Base-by-base conservation (phyloP, 345 rosid genomes). In the Viola odorata region DNA sequence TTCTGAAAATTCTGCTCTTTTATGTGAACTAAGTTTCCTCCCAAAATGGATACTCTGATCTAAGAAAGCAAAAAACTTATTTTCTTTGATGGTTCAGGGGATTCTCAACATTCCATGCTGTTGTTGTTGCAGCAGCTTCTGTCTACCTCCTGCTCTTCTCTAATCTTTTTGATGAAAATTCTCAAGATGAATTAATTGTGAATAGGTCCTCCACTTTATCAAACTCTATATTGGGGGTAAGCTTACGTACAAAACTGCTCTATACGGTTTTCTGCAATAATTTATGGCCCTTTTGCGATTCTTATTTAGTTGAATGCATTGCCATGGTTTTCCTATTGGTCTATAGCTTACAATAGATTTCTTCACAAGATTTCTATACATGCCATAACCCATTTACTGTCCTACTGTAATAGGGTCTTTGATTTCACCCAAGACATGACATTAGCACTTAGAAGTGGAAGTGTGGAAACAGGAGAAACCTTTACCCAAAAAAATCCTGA, bases 21-120 rank as follows among this genome's bases (percentile, higher is more conserved):
- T 14, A 23, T 23, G 32, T 23, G 32, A 23, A 15, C 71, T 5
- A 7, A 6, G 39, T 5, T 55, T 7, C 14, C 41, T 38, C 4
- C n/a, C 44, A 55, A 54, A 17, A 64, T 55, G 53, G 36, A n/a
- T n/a, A 14, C 14, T 64, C 9, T 11, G 12, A 8, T 12, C 50
- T 8, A 50, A 4, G 12, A 42, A 60, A 32, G 53, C 49, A 41
- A 57, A 49, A 53, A 48, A 9, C 53, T 66, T 45, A 37, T 42
- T n/a, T 47, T 60, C 47, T 61, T 61, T 45, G 63, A 36, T 57
- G 65, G 11, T 69, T 13, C 85, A 90, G 97, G 81, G 97, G 91
- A 44, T 85, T 90, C 79, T 90, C 97, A 42, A 90, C 97, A 41
- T 72, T 84, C 60, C 97, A 90, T 74, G 97, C 97, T 61, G 11